Evolutionary conservation across 179 eudicot genomes (phyloP).

Genomic region (Silene noctiflora): DNA sequence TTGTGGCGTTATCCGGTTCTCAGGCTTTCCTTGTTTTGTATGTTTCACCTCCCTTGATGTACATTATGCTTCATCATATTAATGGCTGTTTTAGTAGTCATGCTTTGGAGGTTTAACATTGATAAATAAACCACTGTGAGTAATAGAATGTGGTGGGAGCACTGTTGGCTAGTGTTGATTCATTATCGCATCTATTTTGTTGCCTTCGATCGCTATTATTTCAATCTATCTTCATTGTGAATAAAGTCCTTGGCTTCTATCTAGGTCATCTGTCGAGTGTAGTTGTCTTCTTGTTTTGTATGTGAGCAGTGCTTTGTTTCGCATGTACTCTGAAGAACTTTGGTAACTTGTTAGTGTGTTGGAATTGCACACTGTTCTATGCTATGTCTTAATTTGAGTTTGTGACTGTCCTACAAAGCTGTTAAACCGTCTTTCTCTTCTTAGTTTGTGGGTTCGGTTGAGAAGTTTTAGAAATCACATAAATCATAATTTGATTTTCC

Average conservation of each 20-base stretch:
- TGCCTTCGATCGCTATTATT: neutral
- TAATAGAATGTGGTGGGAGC: neutral
- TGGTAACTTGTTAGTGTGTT: constrained; percentile 3
- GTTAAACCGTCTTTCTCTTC: neutral
- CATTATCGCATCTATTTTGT: constrained; percentile 1
- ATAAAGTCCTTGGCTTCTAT: neutral
- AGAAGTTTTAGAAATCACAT: constrained; percentile 9
- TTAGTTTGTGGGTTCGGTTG: constrained; percentile 27
- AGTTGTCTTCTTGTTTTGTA: neutral
- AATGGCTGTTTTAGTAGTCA: neutral
- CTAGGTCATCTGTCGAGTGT: neutral
- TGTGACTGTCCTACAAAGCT: neutral
- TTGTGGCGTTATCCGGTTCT: neutral
- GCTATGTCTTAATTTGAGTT: neutral
- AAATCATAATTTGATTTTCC: constrained; percentile 5
- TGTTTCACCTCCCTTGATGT: neutral
- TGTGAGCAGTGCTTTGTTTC: neutral
- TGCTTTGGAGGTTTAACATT: neutral
- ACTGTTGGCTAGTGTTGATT: neutral
- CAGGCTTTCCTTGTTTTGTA: neutral
- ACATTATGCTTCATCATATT: neutral
- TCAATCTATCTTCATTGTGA: neutral
- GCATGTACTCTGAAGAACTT: neutral
- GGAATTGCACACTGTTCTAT: neutral
- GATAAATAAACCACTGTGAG: neutral